These are phyloP conservation scores for Aegilops umbellulata DNA, from an alignment of 176 grass and related monocot genomes.

Conservation along the genomic window DNA sequence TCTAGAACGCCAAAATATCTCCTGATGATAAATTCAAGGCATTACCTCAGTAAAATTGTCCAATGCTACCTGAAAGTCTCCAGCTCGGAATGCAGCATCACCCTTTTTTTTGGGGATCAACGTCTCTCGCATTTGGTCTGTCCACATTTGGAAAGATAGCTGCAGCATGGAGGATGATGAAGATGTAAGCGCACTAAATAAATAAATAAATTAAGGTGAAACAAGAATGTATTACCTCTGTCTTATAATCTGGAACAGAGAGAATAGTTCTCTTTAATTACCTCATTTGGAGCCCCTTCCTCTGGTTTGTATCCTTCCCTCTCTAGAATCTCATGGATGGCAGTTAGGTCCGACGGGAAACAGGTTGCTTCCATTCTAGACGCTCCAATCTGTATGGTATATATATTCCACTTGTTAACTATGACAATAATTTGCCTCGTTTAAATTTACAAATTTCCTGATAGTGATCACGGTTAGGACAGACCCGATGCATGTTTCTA, in stretches of 20 bases:
- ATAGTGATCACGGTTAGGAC: neutral
- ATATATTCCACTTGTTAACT: neutral
- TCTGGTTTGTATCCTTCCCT: conserved; percentile 68
- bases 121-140: conserved; percentile 63
- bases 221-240: neutral
- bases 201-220: neutral
- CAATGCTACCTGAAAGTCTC: conserved; percentile 75
- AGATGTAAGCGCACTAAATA: neutral
- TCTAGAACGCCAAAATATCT: neutral
- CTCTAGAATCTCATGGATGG: conserved; percentile 70
- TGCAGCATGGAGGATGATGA: conserved; percentile 21
- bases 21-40: neutral
- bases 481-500: neutral
- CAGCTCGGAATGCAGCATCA: conserved; percentile 69
- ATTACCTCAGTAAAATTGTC: conserved; percentile 69
- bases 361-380: conserved; percentile 62
- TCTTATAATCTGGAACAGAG: no score
- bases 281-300: conserved; percentile 60
- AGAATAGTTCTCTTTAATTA: conserved; percentile 15
- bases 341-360: conserved; percentile 54
- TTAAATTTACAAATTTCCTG: no score
- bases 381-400: no score
- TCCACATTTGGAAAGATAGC: conserved; percentile 86
- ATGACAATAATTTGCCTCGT: no score
- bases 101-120: conserved; percentile 60